Evolutionary conservation across 75 land plant genomes (phyloP).

Genomic region (Sequoiadendron giganteum): DNA sequence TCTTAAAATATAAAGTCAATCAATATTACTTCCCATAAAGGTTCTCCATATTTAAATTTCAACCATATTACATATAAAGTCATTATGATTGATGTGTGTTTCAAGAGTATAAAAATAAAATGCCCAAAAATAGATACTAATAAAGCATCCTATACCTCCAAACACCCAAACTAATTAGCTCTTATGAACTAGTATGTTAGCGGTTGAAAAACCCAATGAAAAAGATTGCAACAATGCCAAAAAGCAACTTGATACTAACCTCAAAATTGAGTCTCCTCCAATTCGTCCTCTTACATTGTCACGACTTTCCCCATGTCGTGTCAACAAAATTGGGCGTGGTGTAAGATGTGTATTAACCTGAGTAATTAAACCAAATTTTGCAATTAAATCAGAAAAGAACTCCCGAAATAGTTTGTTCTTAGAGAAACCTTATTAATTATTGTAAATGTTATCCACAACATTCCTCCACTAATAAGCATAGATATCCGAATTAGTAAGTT

Average conservation of each 20-base stretch:
- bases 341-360: slow-evolving; percentile 98
- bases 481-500: not conserved
- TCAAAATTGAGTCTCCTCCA: slow-evolving; percentile 89
- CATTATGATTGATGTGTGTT: too few species aligned
- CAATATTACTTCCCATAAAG: not conserved
- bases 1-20: not conserved
- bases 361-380: not conserved
- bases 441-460: not conserved
- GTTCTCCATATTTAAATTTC: not conserved
- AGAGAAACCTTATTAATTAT: not conserved
- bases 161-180: not conserved
- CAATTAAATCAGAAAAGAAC: not conserved
- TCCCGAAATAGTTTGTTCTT: not conserved
- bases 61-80: too few species aligned
- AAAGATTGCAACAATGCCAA: not conserved
- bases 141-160: not conserved
- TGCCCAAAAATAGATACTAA: not conserved
- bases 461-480: not conserved
- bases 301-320: slow-evolving; percentile 95
- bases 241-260: slow-evolving; percentile 31
- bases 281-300: slow-evolving; percentile 94
- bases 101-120: too few species aligned
- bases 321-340: slow-evolving; percentile 92
- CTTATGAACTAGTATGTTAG: not conserved
- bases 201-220: not conserved